Base-by-base conservation (phyloP, 192 early-diverging fungal genomes). In the Linderina pennispora region DNA sequence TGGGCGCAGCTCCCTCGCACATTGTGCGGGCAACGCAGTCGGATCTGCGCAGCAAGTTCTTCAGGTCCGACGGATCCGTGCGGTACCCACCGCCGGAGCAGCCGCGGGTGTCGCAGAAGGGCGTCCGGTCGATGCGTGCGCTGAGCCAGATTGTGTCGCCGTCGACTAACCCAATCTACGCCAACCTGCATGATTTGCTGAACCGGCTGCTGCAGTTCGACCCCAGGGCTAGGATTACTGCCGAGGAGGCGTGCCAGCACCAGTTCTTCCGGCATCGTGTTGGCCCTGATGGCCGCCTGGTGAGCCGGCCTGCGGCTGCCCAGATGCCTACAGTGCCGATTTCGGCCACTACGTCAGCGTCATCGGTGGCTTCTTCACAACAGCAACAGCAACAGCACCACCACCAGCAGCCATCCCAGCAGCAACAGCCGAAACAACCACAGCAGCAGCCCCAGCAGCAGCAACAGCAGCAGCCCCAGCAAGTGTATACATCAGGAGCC, bases 241-340 rank as follows among this genome's bases (percentile, higher is more conserved):
- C 94, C 10, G 71, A 79, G 11, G 77, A 91, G 34, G 94, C 94
- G 3, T 74, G 92, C 38, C 59, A 80, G 18, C 92, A 95, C 58
- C 83, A 81, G 24, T 97, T 95, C 59, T 89, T 98, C 59, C 65
- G 77, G 45, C 69, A 74, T 20, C 60, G 68, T 4, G 57, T 81
- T n/a, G 72, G 64, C 2, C 53, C 72, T 19, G 65, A 74, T 34
- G 65, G 65, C 4, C 55, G 62, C 18, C 40, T 74, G 37, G 45
- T 50, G 24, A 54, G 36, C 28, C 46, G 49, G 3, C 52, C 55
- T 36, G 24, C 50, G n/a, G n/a, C n/a, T n/a, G n/a, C n/a, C n/a
- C n/a, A n/a, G n/a, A n/a, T n/a, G n/a, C n/a, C n/a, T 23, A 31
- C 28, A 38, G 13, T 46, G 32, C 22, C 25, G 36, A 26, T 44